Base-by-base conservation (phyloP, 163 green algal species). In the Trebouxia gelatinosa region DNA sequence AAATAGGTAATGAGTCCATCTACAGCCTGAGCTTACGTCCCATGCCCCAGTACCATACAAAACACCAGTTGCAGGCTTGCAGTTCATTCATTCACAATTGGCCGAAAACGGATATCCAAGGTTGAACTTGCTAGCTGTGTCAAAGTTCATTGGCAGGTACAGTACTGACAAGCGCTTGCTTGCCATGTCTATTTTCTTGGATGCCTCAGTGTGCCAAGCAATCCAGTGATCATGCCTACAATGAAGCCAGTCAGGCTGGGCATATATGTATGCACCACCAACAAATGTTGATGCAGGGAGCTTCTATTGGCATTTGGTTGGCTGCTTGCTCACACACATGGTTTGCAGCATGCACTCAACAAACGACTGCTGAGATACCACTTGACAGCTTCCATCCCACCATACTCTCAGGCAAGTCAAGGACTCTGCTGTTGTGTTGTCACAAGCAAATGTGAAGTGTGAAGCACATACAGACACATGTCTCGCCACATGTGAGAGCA, bases 241-340 rank as follows among this genome's bases (percentile, higher is more conserved):
- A n/a, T n/a, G n/a, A n/a, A n/a, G n/a, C n/a, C n/a, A n/a, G n/a
- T n/a, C n/a, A n/a, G n/a, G n/a, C n/a, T n/a, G n/a, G n/a, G n/a
- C n/a, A 39, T 26, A 11, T 11, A 50, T 48, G 62, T 19, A 23
- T 50, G 32, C 13, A 43, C 5, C 16, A 21, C 62, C n/a, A n/a
- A 3, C 62, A 48, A 59, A 26, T 21, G 6, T n/a, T 4, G 37
- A 26, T 75, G 66, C 68, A 76, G 68, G 31, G 46, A 62, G 28
- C 68, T 64, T 23, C 29, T 76, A 43, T 43, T 76, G 21, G 68
- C 68, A 21, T 61, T 76, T 43, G 68, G 17, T 28, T 76, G 68
- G 68, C 40, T 76, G 3, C 17, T 76, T 17, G 40, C 32, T 9
- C 16, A 59, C 6, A 38, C 17, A 21, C n/a, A 43, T 2, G 68